Percentiles rank a stretch among this genome's conserved stretches.
phyloP scores from a whole-genome alignment of 2,329 filamentous ascomycete species.

The Magnaporthiopsis incrustans region DNA sequence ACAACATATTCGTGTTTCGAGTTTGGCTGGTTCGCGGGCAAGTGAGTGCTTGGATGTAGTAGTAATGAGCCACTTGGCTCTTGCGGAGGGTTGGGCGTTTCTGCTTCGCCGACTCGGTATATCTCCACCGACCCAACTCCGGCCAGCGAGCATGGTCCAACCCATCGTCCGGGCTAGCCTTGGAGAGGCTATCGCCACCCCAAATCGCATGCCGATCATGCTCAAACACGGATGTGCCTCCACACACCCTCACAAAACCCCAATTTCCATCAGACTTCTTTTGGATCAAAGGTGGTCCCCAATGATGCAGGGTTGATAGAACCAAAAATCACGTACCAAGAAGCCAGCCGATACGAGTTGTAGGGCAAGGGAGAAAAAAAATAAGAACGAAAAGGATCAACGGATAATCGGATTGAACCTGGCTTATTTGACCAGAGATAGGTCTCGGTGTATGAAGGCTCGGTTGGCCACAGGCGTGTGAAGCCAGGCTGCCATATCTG shows the following conservation, averaged over 20 bases:
- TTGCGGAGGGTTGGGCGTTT: background rate
- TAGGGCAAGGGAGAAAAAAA: background rate
- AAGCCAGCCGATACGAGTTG: background rate
- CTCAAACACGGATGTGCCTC: constrained; percentile 1
- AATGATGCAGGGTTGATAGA: background rate
- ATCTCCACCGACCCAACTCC: constrained; percentile 5
- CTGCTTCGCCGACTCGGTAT: constrained; percentile 3
- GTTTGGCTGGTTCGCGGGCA: background rate
- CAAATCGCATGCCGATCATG: constrained; percentile 1
- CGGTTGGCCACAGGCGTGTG: too few relatives aligned
- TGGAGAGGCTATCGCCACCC: constrained; percentile 6
- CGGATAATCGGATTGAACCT: background rate
- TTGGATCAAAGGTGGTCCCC: background rate
- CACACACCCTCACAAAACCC: background rate
- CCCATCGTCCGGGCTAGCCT: background rate
- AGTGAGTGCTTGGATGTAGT: background rate
- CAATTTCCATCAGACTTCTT: background rate
- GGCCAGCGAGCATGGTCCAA: constrained; percentile 5
- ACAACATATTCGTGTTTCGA: background rate
- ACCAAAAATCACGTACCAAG: background rate
- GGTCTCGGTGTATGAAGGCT: background rate
- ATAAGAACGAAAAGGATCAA: background rate
- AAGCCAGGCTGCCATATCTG: background rate
- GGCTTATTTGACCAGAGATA: background rate
- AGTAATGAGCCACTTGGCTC: background rate